A percentile compares a stretch with the other conserved stretches of the same genome.
Evolutionary conservation across 345 rosid species (phyloP).

Genomic region (Acer campestre): DNA sequence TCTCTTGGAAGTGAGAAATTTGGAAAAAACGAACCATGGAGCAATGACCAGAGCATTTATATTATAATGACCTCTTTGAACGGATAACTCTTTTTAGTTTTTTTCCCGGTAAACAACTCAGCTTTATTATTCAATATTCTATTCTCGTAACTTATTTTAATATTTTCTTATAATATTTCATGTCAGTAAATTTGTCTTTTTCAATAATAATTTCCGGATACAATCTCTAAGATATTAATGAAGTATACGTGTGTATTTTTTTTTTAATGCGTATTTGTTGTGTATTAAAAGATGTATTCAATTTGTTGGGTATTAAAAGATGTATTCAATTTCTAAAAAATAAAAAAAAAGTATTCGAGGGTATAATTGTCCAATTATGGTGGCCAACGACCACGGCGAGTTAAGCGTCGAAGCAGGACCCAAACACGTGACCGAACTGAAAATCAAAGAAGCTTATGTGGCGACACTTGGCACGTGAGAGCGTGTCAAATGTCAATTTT

Average conservation of each 20-base stretch:
- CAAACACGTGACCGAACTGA: conserved; percentile 36
- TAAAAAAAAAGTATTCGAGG: neutral
- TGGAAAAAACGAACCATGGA: conserved; percentile 20
- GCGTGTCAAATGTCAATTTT: conserved; percentile 18
- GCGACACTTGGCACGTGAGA: conserved; percentile 34
- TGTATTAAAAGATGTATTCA: neutral
- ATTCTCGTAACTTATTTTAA: neutral
- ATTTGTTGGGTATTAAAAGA: neutral
- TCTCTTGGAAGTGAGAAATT: conserved; percentile 9
- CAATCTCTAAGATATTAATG: too few relatives aligned
- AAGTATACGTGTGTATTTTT: neutral
- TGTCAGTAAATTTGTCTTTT: neutral
- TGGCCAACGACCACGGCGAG: conserved; percentile 27
- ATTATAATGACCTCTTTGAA: conserved; percentile 18
- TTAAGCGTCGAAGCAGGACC: conserved; percentile 33
- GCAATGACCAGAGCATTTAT: conserved; percentile 26
- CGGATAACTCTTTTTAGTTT: conserved; percentile 37
- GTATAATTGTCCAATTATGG: conserved; percentile 24
- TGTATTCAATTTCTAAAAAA: neutral
- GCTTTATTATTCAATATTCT: conserved; percentile 1
- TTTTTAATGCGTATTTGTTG: neutral
- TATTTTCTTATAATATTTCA: neutral
- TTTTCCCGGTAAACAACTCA: conserved; percentile 33
- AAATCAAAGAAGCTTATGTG: conserved; percentile 18
- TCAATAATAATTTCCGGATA: neutral